Conservation (phyloP, 1,284 basidiomycete species). For the Blastosporella zonata region DNA sequence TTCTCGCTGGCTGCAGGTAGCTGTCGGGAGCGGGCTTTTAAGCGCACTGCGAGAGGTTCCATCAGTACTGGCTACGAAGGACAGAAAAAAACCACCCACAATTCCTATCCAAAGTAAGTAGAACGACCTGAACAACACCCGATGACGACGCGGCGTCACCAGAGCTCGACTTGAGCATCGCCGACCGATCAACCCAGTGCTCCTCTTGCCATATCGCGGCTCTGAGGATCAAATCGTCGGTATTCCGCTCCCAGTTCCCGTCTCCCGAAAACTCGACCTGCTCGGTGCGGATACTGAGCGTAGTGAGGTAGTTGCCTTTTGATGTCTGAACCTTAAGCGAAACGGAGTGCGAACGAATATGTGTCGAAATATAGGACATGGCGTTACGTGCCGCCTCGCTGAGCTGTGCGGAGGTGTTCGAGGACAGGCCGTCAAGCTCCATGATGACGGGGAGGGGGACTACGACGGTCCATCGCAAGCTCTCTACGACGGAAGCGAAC, state of each 20-base stretch:
- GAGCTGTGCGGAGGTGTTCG: conserved; percentile 59
- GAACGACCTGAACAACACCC: conserved; percentile 75
- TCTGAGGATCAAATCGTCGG: conserved; percentile 94
- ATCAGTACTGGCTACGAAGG: conserved; percentile 14
- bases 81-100: conserved; percentile 45
- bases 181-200: conserved; percentile 86
- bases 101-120: conserved; percentile 92
- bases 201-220: conserved; percentile 91
- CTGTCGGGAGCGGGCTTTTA: conserved; percentile 81
- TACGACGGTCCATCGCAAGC: conserved; percentile 82
- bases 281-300: conserved; percentile 83
- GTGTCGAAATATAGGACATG: conserved; percentile 72
- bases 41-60: conserved; percentile 51
- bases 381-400: conserved; percentile 73
- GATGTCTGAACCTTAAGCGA: conserved; percentile 94
- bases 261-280: conserved; percentile 69
- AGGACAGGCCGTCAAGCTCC: conserved; percentile 88
- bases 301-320: conserved; percentile 89
- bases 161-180: conserved; percentile 50
- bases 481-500: conserved; percentile 77
- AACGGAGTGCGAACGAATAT: conserved; percentile 69
- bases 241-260: conserved; percentile 64
- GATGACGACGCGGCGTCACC: conserved; percentile 33
- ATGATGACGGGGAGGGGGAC: conserved; percentile 93
- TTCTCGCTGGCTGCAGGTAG: conserved; percentile 75